These are phyloP conservation scores for Suillus americanus DNA, from an alignment of 768 basidiomycete genomes.

Conservation along the genomic window DNA sequence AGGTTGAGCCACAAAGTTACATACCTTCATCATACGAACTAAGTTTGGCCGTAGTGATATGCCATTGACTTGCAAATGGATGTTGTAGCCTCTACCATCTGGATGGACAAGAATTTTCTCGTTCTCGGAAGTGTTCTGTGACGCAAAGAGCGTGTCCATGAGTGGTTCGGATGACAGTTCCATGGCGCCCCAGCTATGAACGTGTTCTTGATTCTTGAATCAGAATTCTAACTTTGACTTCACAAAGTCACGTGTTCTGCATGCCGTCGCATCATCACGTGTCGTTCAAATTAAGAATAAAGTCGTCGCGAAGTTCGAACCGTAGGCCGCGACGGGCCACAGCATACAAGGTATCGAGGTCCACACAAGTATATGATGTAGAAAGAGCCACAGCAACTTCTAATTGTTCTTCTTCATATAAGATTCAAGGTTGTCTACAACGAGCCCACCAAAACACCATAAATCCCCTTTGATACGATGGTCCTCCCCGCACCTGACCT, in stretches of 20 bases:
- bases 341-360: conserved; percentile 7
- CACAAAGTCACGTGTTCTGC: not conserved
- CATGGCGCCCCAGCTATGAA: not conserved
- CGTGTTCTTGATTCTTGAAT: not conserved
- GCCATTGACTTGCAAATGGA: conserved; percentile 60
- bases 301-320: not conserved
- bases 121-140: conserved; percentile 11
- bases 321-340: not conserved
- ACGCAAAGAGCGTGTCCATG: conserved; percentile 5
- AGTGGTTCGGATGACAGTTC: not conserved
- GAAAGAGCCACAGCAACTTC: not conserved
- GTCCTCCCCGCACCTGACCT: not conserved
- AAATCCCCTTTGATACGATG: not conserved
- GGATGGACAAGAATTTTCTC: conserved; percentile 37
- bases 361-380: not conserved
- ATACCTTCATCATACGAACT: conserved; percentile 48
- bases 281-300: conserved; percentile 5
- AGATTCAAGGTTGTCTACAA: not conserved
- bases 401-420: not conserved
- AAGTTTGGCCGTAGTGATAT: conserved; percentile 50
- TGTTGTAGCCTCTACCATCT: conserved; percentile 41
- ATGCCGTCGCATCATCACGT: not conserved
- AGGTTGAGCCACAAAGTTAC: conserved; percentile 13
- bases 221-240: not conserved
- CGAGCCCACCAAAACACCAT: not conserved